Base-by-base conservation (phyloP, 2,329 filamentous ascomycete genomes). In the Apiospora arundinis region DNA sequence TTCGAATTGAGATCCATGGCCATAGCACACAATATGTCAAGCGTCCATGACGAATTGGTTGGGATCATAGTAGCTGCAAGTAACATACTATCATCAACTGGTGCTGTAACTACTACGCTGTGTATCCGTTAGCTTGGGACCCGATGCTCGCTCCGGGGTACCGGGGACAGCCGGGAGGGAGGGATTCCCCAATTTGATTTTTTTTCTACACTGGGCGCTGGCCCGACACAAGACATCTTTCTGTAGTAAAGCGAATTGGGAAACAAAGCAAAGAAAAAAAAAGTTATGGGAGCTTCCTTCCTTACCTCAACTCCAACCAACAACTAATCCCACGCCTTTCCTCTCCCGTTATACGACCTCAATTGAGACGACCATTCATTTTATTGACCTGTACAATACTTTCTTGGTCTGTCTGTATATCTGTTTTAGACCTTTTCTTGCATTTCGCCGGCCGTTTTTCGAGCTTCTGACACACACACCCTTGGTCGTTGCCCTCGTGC, bases 361-460 rank as follows among this genome's bases (percentile, higher is more conserved):
- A 73, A 76, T 77, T 74, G 76, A 72, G 72, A 74, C 76, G 73
- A 71, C 75, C 69, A 75, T 78, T 74, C 69, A 75, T 78, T 74
- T 68, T 71, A 73, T 70, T 46, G 65, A 67, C 67, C 74, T 80
- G 78, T 80, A 80, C 72, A 74, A 77, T 78, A 79, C 72, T 75
- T 74, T 73, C 75, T 67, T 49, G 65, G 69, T 69, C 74, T 73
- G 69, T 75, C 72, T 76, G 73, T 74, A 74, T 75, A 68, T 72
- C 72, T 44, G 72, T 71, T 77, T 75, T 73, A 69, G 63, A 70
- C 68, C 68, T 74, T 70, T 73, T 63, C 70, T 68, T 70, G 42
- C 70, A 63, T 56, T 52, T 56, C 73, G 71, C 72, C 72, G 73
- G 72, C 72, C 69, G 72, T 75, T 74, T 74, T 71, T 68, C 71